Base-by-base conservation (phyloP, 1,139 yeast genomes). In the Cylindricascospora bacillispora region DNA sequence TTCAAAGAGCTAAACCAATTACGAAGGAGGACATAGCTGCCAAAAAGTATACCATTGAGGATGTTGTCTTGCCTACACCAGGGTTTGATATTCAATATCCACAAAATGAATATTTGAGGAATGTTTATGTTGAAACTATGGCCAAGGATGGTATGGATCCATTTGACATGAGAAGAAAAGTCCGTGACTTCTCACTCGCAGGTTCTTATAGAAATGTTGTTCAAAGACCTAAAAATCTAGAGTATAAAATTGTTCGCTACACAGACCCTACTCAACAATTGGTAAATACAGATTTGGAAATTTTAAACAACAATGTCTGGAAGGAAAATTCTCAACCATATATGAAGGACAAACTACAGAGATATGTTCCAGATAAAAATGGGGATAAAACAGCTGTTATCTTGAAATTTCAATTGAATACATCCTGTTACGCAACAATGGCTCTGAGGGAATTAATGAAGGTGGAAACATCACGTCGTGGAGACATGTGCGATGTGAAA, bases 371-470 rank as follows among this genome's bases (percentile, higher is more conserved):
- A 47, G 50, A 59, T 20, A 62, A 59, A 19, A 68, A 65, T 9
- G 79, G 74, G 16, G 56, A 57, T 4, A 74, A 70, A 37, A 61
- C 65, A 2, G 95, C 95, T 0, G 74, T 86, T 7, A 65, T 86
- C 7, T 56, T 92, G 37, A 74, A 68, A 43, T 65, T 92, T 66
- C 80, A 76, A 50, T 63, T 92, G 35, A 92, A 85, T 2, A 75
- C 81, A 5, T 79, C 95, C 27, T 77, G 93, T 4, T 92, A 92
- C 55, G 99, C 99, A 2, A 92, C 99, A 0, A 92, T 92, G 98
- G 94, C 95, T 0, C 60, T 92, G 33, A 68, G 98, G 47, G 98
- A 89, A 52, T 71, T 79, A 33, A 79, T 82, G 93, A 79, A 78
- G 52, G 63, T 73, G 15, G 93, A 82, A 39, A 79, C 93, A 3